Evolutionary conservation across 2,329 filamentous ascomycete genomes (phyloP).

Genomic region (Pseudocercospora macadamiae): DNA sequence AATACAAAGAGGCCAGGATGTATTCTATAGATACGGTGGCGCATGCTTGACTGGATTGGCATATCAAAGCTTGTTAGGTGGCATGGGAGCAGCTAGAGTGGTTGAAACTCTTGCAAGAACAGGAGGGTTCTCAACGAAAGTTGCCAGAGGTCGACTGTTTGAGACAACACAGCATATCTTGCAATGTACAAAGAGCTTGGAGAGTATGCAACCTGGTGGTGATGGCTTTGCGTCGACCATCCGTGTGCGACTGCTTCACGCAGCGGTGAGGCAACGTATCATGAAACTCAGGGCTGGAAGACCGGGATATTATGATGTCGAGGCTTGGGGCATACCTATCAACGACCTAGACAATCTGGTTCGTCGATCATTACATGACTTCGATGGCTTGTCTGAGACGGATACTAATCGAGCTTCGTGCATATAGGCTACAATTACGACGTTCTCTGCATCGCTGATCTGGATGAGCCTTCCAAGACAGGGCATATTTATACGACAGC

Average conservation of each 20-base stretch:
- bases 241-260: conserved; percentile 70
- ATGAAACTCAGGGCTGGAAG: conserved; percentile 58
- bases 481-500: conserved; percentile 65
- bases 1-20: conserved; percentile 71
- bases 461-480: conserved; percentile 73
- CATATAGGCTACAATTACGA: conserved; percentile 71
- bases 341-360: conserved; percentile 76
- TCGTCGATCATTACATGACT: too few species aligned
- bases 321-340: conserved; percentile 66
- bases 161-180: conserved; percentile 78
- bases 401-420: too few species aligned
- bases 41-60: conserved; percentile 66
- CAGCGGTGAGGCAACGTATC: conserved; percentile 67
- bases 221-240: conserved; percentile 67
- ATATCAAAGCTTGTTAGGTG: conserved; percentile 68
- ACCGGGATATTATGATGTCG: conserved; percentile 65
- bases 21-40: conserved; percentile 76
- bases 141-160: conserved; percentile 66
- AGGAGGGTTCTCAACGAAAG: conserved; percentile 70
- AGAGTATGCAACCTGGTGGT: conserved; percentile 69
- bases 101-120: conserved; percentile 75
- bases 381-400: too few species aligned
- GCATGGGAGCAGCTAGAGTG: conserved; percentile 72
- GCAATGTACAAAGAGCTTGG: conserved; percentile 67
- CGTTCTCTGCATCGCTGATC: conserved; percentile 69